phyloP scores from a whole-genome alignment of 169 alveolate species.

The Plasmodium relictum region DNA sequence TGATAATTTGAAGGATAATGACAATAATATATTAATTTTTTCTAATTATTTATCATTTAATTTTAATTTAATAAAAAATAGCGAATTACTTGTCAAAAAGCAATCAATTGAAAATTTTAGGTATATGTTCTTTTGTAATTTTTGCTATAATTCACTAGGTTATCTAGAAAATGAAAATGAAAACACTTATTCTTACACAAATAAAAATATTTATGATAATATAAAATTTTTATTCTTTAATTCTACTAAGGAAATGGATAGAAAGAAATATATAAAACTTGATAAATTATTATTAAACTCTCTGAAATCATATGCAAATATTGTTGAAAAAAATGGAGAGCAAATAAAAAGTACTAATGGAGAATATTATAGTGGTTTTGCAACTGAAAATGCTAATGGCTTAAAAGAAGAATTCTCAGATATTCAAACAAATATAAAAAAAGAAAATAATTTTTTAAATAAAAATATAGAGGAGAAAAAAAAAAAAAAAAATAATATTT shows the following conservation, averaged over 20 bases:
- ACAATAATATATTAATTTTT: conserved; percentile 30
- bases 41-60: conserved; percentile 47
- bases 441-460: not conserved
- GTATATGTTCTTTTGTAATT: conserved; percentile 42
- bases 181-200: not conserved
- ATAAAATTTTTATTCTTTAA: conserved; percentile 8
- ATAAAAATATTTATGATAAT: conserved; percentile 22
- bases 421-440: not conserved
- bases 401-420: too few relatives aligned
- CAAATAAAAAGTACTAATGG: not conserved
- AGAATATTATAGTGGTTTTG: not conserved
- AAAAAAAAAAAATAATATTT: not conserved
- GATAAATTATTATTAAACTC: not conserved
- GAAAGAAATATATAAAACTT: conserved; percentile 7
- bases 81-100: conserved; percentile 16
- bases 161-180: conserved; percentile 43
- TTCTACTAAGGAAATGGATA: not conserved
- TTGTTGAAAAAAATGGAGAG: not conserved
- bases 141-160: conserved; percentile 34
- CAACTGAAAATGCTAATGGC: not conserved
- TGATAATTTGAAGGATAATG: conserved; percentile 35
- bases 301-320: not conserved
- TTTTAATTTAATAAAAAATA: conserved; percentile 30
- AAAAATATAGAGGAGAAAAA: not conserved
- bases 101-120: conserved; percentile 10